Percentiles rank a stretch among this genome's conserved stretches.
Conservation (phyloP, 1,139 yeast genomes). For the Sugiyamaella japonica region DNA sequence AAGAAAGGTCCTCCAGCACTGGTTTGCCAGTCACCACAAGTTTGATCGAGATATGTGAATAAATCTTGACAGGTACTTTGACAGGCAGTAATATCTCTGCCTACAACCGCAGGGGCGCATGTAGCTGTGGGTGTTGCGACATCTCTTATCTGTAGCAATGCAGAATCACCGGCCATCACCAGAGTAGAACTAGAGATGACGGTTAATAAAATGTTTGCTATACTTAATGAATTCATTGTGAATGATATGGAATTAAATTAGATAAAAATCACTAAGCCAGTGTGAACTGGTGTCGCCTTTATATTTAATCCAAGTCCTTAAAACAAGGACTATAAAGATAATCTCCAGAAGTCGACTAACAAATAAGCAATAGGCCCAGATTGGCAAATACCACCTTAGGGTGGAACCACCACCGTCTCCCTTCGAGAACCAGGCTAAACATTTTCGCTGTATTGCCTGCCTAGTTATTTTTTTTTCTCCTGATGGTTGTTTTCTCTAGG, state of each 20-base stretch:
- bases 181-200: not conserved
- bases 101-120: conserved; percentile 1
- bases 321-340: too few relatives aligned
- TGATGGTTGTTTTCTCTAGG: not conserved
- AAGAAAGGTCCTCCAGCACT: not conserved
- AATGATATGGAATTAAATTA: not conserved
- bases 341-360: too few relatives aligned
- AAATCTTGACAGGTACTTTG: not conserved
- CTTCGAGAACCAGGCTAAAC: not conserved
- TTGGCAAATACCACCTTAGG: not conserved
- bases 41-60: not conserved
- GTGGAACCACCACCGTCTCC: not conserved
- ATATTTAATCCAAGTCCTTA: too few relatives aligned
- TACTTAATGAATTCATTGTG: not conserved
- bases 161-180: not conserved
- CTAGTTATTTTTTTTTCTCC: not conserved
- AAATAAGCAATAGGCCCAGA: too few relatives aligned
- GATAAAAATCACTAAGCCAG: too few relatives aligned
- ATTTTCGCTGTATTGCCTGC: not conserved
- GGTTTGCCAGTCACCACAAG: not conserved
- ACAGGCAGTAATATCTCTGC: conserved; percentile 2
- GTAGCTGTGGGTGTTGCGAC: not conserved
- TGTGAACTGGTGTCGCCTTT: too few relatives aligned
- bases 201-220: not conserved
- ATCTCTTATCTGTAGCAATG: not conserved